Evolutionary conservation across 2,329 filamentous ascomycete species (phyloP).

Genomic region (Scortechinia acanthostroma): DNA sequence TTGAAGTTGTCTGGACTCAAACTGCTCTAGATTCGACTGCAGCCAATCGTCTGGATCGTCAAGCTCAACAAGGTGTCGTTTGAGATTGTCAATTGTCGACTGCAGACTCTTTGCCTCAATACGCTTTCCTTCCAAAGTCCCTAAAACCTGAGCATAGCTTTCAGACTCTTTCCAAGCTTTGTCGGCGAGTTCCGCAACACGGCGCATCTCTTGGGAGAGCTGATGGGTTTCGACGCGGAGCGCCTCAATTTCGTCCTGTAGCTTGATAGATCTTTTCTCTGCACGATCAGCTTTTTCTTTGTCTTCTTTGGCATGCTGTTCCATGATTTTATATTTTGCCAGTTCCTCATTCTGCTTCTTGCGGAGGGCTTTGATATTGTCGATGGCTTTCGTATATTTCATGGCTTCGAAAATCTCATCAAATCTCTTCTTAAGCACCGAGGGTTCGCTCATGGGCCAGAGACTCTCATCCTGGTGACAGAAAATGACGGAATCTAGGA

Average conservation of each 20-base stretch:
- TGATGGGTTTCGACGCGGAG: conserved; percentile 49
- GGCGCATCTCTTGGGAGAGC: conserved; percentile 50
- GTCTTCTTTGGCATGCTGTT: conserved; percentile 71
- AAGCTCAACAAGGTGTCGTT: conserved; percentile 68
- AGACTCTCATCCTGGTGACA: conserved; percentile 97
- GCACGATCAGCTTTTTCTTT: conserved; percentile 76
- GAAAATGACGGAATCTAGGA: conserved; percentile 93
- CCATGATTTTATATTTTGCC: conserved; percentile 64
- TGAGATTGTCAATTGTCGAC: conserved; percentile 64
- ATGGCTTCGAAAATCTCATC: conserved; percentile 96
- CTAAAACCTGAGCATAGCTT: conserved; percentile 68
- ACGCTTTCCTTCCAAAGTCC: conserved; percentile 69
- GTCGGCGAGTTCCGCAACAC: conserved; percentile 37
- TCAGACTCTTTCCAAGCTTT: conserved; percentile 66
- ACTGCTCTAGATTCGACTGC: conserved; percentile 65
- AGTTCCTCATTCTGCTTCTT: conserved; percentile 79
- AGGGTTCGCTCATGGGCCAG: conserved; percentile 89
- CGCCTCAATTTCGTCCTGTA: conserved; percentile 61
- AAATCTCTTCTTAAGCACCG: conserved; percentile 82
- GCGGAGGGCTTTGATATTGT: conserved; percentile 79
- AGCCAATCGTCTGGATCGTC: conserved; percentile 73
- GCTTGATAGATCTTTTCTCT: conserved; percentile 54
- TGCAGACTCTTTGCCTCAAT: conserved; percentile 68
- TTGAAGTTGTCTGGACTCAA: conserved; percentile 66
- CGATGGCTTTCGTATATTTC: conserved; percentile 95